Evolutionary conservation across 2,329 filamentous ascomycete species (phyloP).

Genomic region (Aureobasidium sp.): DNA sequence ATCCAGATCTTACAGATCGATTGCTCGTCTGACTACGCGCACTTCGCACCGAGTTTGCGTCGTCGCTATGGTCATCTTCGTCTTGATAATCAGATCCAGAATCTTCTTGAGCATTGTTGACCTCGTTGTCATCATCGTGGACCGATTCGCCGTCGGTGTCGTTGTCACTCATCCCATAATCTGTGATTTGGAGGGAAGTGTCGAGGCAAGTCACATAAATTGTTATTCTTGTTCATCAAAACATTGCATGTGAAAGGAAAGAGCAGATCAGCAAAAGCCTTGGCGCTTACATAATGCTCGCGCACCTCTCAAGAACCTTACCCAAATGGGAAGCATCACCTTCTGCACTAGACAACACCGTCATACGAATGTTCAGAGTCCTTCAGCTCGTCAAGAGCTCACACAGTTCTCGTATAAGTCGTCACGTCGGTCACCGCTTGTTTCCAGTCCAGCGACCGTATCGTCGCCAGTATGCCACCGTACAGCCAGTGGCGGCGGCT

Average conservation of each 20-base stretch:
- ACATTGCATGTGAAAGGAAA: conserved; percentile 1
- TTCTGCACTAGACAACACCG: neutral
- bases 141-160: conserved; percentile 2
- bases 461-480: neutral
- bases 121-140: neutral
- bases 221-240: neutral
- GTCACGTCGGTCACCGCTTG: neutral
- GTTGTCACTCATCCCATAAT: conserved; percentile 14
- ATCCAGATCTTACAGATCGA: neutral
- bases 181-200: neutral
- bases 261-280: neutral
- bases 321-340: neutral
- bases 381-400: neutral
- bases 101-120: neutral
- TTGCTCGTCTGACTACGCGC: neutral
- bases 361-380: neutral
- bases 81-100: conserved; percentile 7
- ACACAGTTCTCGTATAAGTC: neutral
- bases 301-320: neutral
- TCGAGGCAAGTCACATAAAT: neutral
- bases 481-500: neutral
- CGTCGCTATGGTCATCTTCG: neutral
- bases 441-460: neutral
- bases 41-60: neutral
- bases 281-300: conserved; percentile 8